Evolutionary conservation across 1,284 basidiomycete genomes (phyloP).

Genomic region (Trametes versicolor): DNA sequence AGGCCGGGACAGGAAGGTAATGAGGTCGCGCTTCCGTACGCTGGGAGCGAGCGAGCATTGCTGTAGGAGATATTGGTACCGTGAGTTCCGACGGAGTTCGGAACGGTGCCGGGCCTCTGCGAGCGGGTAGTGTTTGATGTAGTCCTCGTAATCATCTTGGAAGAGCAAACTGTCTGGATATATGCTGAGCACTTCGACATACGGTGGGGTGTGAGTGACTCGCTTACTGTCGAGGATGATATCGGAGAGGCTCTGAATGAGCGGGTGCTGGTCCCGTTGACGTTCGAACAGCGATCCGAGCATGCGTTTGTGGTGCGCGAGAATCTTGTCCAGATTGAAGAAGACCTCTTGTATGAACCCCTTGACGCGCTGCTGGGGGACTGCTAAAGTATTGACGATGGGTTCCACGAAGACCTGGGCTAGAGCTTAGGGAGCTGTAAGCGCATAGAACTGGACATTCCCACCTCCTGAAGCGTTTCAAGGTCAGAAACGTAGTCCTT

Average conservation of each 20-base stretch:
- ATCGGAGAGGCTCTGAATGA: conserved; percentile 81
- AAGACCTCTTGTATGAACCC: conserved; percentile 80
- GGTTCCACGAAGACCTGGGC: conserved; percentile 74
- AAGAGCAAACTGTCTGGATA: conserved; percentile 55
- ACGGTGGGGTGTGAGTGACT: background rate
- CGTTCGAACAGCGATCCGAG: conserved; percentile 73
- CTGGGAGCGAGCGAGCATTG: conserved; percentile 70
- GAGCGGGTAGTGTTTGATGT: conserved; percentile 87
- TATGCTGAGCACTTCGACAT: conserved; percentile 15
- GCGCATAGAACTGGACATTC: conserved; percentile 17
- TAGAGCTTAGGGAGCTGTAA: conserved; percentile 11
- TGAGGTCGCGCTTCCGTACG: conserved; percentile 79
- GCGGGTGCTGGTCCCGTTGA: conserved; percentile 82
- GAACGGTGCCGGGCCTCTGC: conserved; percentile 81
- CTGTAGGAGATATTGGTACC: conserved; percentile 74
- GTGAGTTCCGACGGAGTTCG: conserved; percentile 71
- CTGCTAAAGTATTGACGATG: conserved; percentile 61
- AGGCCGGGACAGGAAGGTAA: conserved; percentile 84
- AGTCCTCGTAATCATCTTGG: conserved; percentile 73
- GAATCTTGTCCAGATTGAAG: conserved; percentile 73
- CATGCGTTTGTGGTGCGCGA: conserved; percentile 71
- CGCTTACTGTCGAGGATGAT: conserved; percentile 75
- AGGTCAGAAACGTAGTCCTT: conserved; percentile 83
- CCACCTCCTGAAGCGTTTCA: conserved; percentile 70
- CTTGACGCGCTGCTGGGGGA: conserved; percentile 59